Base-by-base conservation (phyloP, 2,329 filamentous ascomycete genomes). In the Penicillium fuscoglaucum region DNA sequence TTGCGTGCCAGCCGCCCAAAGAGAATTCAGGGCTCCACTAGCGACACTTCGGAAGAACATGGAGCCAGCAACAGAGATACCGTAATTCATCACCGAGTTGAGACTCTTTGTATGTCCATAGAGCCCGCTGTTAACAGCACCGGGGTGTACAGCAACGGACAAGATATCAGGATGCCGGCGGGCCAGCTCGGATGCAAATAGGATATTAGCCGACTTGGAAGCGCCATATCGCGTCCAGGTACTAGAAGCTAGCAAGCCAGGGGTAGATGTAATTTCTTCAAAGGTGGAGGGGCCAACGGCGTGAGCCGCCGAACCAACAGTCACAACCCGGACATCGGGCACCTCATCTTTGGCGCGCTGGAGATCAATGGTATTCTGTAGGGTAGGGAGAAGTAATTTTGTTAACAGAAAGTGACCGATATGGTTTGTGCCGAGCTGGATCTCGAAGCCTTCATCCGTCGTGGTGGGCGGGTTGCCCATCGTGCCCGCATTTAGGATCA, bases 151-250 rank as follows among this genome's bases (percentile, higher is more conserved):
- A 0, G 79, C 75, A 10, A 83, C 73, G 24, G 76, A 75, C 24
- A 72, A 74, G 1, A 82, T 71, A 19, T 74, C 62, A 0, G 79
- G 79, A 54, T 79, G 73, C 1, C 77, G 76, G 7, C 77, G 73
- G 3, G 78, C 78, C 5, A 83, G 62, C 61, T 82, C 78, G 0
- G 74, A 65, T 3, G 79, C 79, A 47, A 79, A 79, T 6, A 82
- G 66, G 29, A 82, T 75, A 52, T 80, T 82, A 2, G 80, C 81
- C 0, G 80, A 74, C 65, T 83, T 84, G 58, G 78, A 80, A n/a
- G 79, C 77, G 9, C 74, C 79, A 62, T 84, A 85, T 1, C 80
- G 79, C 3, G 71, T 67, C 74, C 77, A 80, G 4, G 77, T 74
- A 35, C 74, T 76, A 5, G 67, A 57, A 0, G 60, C 59, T 26